Evolutionary conservation across 371 early-diverging fungal genomes (phyloP), one percentile per base, ranked within the genome.

Genomic region (Fennellomyces sp.): DNA sequence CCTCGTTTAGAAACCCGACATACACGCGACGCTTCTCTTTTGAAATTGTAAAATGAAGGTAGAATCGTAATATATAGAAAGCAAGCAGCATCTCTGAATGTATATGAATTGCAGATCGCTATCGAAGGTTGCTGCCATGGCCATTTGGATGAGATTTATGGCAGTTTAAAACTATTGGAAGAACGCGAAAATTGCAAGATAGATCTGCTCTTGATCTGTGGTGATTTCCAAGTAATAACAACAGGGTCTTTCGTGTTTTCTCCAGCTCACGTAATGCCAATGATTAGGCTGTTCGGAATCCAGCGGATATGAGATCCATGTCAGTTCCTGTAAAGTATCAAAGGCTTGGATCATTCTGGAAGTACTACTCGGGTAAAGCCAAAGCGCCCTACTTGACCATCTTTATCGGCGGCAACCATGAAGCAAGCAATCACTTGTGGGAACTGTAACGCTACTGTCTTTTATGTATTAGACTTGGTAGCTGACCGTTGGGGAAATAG

Each of bases 361-460:
- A 95, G 51, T 99, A 98, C 60, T 98, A 97, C 74, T 85, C 87
- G 5, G 96, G 96, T n/a, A 75, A 85, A 58, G 76, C 72, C 29
- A 71, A 57, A 21, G 95, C 95, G 26, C 97, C 96, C 1, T 72
- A 89, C 36, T 92, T 91, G 1, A 97, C 98, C 2, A 62, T 99
- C 2, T 95, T 98, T 69, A 88, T 99, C 58, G 99, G 99, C 5
- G 99, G 99, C 15, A 99, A 99, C 70, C 99, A 99, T 66, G 99
- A 99, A 76, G 93, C 97, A 0, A 90, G 91, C 33, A 92, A 90
- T 64, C 94, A 96, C 65, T 70, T 97, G 30, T 91, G 91, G 84
- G 98, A 99, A 75, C 77, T 98, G 81, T 95, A 80, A 66, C 31
- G 8, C 12, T 8, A 41, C 42, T 38, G 31, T 5, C 21, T 13